Conservation (phyloP, 208 protist genomes). For the Trypanosomatidae sp. region DNA sequence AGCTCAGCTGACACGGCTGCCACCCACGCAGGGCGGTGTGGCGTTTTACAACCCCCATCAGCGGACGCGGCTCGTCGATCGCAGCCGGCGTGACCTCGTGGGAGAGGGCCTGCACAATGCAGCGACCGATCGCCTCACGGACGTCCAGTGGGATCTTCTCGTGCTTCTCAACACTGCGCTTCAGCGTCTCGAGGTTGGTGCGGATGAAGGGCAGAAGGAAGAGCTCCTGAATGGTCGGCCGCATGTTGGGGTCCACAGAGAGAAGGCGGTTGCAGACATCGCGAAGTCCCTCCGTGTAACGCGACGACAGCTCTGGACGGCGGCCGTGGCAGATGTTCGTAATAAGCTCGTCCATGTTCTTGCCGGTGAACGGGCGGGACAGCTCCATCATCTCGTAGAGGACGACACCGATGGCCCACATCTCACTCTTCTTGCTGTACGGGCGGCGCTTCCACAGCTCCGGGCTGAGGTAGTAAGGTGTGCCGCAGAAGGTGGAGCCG, state of each 20-base stretch:
- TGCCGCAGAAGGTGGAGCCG: constrained; percentile 85
- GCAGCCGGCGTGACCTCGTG: too few species aligned
- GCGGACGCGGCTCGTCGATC: too few species aligned
- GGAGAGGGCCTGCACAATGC: too few species aligned
- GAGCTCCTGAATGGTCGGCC: constrained; percentile 61
- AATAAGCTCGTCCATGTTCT: constrained; percentile 88
- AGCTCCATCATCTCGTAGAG: constrained; percentile 89
- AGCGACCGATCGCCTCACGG: constrained; percentile 65
- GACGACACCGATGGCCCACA: constrained; percentile 90
- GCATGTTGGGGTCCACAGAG: constrained; percentile 52
- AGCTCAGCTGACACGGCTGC: constrained; percentile 75
- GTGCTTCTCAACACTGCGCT: constrained; percentile 77
- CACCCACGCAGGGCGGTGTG: constrained; percentile 78
- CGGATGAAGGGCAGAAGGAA: constrained; percentile 75
- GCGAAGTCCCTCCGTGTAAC: too few species aligned
- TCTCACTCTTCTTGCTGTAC: constrained; percentile 94
- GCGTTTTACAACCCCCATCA: constrained; percentile 60
- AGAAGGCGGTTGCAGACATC: constrained; percentile 63
- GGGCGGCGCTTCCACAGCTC: constrained; percentile 90
- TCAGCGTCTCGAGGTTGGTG: constrained; percentile 61
- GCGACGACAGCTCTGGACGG: too few species aligned
- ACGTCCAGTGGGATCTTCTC: constrained; percentile 57
- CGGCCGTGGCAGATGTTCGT: constrained; percentile 78
- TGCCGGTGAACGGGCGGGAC: constrained; percentile 82
- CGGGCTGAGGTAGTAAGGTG: constrained; percentile 92